Evolutionary conservation across 331 rosid species (phyloP), one percentile per base, ranked within the genome.

Genomic region (Rhamnella rubrinervis): DNA sequence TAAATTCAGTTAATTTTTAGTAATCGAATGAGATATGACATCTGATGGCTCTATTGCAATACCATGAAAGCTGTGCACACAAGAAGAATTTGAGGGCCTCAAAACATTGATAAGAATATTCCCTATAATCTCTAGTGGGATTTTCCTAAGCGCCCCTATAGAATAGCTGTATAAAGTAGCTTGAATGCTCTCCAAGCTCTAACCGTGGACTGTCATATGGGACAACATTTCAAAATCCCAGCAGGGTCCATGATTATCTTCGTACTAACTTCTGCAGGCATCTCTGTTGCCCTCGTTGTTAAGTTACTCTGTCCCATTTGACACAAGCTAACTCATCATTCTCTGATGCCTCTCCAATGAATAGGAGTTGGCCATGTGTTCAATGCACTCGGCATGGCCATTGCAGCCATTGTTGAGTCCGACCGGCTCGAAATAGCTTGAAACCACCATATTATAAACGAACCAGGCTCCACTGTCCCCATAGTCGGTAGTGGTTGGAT

Each of bases 71-170:
- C 60, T 88, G 19, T 83, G 89, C 85, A 71, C 79, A 28, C 55
- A 80, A 25, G 73, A 86, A 72, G 85, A 88, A 73, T 89, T 82
- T 10, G 89, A 91, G 63, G 88, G 85, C 52, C 72, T 91, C 10
- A 91, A 86, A 59, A 60, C 73, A 1, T 6, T 86, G 1, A 40
- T 84, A 9, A 84, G 81, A 75, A 79, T 86, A 8, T 9, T 81
- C 7, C 90, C 92, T 63, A 19, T 88, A 0, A 80, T 82, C 87
- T 71, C 77, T 14, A 39, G 86, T 4, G 37, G 79, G 5, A 74
- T 88, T 39, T 80, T 88, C 77, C 55, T 83, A 21, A 1, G 49
- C 10, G 81, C 78, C 46, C 91, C 92, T 52, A 56, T 85, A 15
- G 85, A 56, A 56, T 85, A 15, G 85, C 61, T 46, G n/a, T 86